Evolutionary conservation across 441 rosid genomes (phyloP).

Genomic region (Gossypium davidsonii): DNA sequence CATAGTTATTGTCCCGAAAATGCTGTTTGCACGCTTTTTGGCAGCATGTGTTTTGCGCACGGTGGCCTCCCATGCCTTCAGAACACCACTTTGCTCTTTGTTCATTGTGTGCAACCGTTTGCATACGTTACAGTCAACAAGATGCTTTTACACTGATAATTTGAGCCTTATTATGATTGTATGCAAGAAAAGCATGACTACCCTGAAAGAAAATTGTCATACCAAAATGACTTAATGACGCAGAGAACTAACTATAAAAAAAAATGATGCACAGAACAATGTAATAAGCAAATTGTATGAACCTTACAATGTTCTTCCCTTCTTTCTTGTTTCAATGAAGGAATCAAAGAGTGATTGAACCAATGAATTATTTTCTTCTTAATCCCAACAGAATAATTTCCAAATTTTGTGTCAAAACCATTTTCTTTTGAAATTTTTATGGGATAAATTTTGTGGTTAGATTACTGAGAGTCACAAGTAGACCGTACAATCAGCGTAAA

Average conservation of each 20-base stretch:
- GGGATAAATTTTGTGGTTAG: background rate
- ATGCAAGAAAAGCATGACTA: background rate
- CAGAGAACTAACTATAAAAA: background rate
- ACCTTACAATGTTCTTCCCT: background rate
- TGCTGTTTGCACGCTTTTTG: conserved; percentile 30
- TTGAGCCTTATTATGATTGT: background rate
- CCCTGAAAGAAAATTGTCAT: background rate
- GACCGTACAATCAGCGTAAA: background rate
- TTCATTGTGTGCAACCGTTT: conserved; percentile 22
- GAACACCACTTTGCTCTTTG: conserved; percentile 26
- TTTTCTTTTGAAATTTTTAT: background rate
- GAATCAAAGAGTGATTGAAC: background rate
- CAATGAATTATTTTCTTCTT: background rate
- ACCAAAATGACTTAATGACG: background rate
- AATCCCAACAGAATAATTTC: background rate
- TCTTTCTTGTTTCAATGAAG: background rate
- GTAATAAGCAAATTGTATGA: background rate
- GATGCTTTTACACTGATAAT: background rate
- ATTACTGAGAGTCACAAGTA: background rate
- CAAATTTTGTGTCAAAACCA: background rate
- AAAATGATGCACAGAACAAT: background rate
- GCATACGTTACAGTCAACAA: background rate
- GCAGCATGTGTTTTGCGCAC: conserved; percentile 19
- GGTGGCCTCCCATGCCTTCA: conserved; percentile 21
- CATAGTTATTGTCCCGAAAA: conserved; percentile 41